Percentiles rank a stretch among this genome's conserved stretches.
These are phyloP conservation scores for Fusarium pseudonygamai DNA, from an alignment of 2,329 filamentous ascomycete species.

Conservation along the genomic window DNA sequence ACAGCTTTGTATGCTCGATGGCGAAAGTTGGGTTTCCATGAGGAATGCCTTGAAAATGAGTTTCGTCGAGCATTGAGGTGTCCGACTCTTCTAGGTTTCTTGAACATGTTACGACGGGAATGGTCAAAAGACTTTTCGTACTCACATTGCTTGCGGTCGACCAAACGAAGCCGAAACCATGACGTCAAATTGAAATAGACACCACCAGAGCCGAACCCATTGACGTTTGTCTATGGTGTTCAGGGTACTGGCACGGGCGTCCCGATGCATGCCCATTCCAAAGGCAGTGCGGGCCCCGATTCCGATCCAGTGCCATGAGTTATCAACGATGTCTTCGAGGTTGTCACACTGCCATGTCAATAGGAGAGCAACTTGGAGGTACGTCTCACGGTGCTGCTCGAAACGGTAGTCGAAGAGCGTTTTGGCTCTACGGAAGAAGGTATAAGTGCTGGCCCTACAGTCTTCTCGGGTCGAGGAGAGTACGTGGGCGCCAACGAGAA, in stretches of 20 bases:
- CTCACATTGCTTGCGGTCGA: slow-evolving; percentile 59
- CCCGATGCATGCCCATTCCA: slow-evolving; percentile 62
- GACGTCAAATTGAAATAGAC: slow-evolving; percentile 52
- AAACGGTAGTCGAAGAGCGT: slow-evolving; percentile 62
- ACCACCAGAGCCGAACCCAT: slow-evolving; percentile 54
- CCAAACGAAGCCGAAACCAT: slow-evolving; percentile 54
- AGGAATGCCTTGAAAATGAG: slow-evolving; percentile 55
- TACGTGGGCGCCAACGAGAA: slow-evolving; percentile 63
- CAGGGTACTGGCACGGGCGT: slow-evolving; percentile 44
- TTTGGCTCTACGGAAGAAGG: slow-evolving; percentile 63
- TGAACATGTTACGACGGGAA: neutral
- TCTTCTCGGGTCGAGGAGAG: slow-evolving; percentile 53
- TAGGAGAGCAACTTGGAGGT: slow-evolving; percentile 64
- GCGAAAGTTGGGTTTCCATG: slow-evolving; percentile 55
- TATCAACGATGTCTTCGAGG: slow-evolving; percentile 63
- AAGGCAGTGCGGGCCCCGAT: slow-evolving; percentile 61
- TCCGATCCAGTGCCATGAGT: slow-evolving; percentile 63
- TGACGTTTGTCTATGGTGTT: slow-evolving; percentile 46
- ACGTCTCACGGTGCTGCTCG: slow-evolving; percentile 61
- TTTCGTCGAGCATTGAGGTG: slow-evolving; percentile 53
- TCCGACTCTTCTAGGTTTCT: slow-evolving; percentile 61
- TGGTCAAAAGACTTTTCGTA: neutral
- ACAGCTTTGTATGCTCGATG: slow-evolving; percentile 60
- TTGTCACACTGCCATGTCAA: slow-evolving; percentile 66
- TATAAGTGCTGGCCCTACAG: slow-evolving; percentile 51